Base-by-base conservation (phyloP, 1,139 yeast species). In the Pichia sp. region DNA sequence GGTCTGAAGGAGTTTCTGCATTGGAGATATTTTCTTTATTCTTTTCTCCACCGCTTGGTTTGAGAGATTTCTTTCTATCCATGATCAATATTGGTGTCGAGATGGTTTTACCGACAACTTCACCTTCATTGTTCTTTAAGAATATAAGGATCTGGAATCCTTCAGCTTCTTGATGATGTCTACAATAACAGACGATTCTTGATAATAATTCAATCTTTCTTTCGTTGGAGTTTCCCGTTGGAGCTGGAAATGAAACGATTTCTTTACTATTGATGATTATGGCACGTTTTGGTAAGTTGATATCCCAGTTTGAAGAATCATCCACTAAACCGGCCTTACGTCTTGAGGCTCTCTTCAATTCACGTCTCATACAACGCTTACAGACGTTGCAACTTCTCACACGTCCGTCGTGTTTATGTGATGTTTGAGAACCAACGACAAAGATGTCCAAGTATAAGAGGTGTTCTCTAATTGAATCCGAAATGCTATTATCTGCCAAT, bases 181-280 rank as follows among this genome's bases (percentile, higher is more conserved):
- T 81, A 68, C 97, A 91, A 66, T 93, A 93, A 66, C 99, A 93
- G 10, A 93, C 93, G 38, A 93, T 82, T 68, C 99, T 79, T 14
- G 96, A 84, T 31, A 91, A 83, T 28, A 93, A 70, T 48, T 87
- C 95, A 46, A 91, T 68, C 12, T 76, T 72, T 55, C 81, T 75
- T 24, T 44, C 43, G 24, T 33, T 24, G 2, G 28, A 30, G 22
- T 51, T 55, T 41, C 81, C 81, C 34, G 72, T 71, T 27, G 84
- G 83, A 18, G 85, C 77, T 11, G 90, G 87, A 59, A 90, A 79
- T 4, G 90, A 80, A 39, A 88, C 77, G 32, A 91, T 76, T 66
- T 93, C 97, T 58, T 87, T 86, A 66, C 96, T 87, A 67, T 91
- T 93, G 72, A 90, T 89, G 31, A 93, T 87, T 31, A 90, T 79